Percentiles rank a stretch among this genome's conserved stretches.
phyloP scores from a whole-genome alignment of 768 basidiomycete species.

The Termitomyces sp. region DNA sequence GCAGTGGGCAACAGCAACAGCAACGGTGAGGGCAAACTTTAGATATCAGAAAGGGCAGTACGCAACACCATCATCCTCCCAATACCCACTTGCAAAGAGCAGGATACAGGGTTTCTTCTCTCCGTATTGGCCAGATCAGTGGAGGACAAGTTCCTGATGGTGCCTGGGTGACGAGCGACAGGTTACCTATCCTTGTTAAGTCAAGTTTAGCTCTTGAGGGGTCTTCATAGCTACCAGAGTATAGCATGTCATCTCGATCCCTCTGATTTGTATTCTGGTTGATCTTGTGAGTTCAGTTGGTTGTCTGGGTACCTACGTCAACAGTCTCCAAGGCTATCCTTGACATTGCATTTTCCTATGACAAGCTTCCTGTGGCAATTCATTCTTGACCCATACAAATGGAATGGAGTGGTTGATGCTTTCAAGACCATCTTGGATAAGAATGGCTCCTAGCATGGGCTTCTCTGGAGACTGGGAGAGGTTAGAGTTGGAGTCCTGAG shows the following conservation, averaged over 20 bases:
- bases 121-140: constrained; percentile 45
- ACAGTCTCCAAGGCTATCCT: constrained; percentile 20
- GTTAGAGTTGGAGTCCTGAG: too few relatives aligned
- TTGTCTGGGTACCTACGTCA: constrained; percentile 43
- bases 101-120: constrained; percentile 30
- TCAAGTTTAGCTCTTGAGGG: constrained; percentile 26
- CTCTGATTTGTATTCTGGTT: not conserved
- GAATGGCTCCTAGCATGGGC: not conserved
- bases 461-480: too few relatives aligned
- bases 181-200: constrained; percentile 42
- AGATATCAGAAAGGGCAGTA: constrained; percentile 35
- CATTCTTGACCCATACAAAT: constrained; percentile 34
- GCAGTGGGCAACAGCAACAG: constrained; percentile 38
- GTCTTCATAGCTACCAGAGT: constrained; percentile 29
- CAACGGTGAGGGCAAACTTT: constrained; percentile 48
- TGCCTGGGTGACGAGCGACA: constrained; percentile 41
- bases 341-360: constrained; percentile 22
- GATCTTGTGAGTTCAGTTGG: constrained; percentile 17
- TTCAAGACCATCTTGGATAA: not conserved
- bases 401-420: constrained; percentile 26
- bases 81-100: constrained; percentile 30
- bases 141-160: constrained; percentile 37
- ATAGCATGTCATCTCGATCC: constrained; percentile 13
- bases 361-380: constrained; percentile 20
- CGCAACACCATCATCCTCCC: not conserved